A percentile compares a stretch with the other conserved stretches of the same genome.
Conservation (phyloP, 2,329 filamentous ascomycete species). For the Moelleriella libera region DNA sequence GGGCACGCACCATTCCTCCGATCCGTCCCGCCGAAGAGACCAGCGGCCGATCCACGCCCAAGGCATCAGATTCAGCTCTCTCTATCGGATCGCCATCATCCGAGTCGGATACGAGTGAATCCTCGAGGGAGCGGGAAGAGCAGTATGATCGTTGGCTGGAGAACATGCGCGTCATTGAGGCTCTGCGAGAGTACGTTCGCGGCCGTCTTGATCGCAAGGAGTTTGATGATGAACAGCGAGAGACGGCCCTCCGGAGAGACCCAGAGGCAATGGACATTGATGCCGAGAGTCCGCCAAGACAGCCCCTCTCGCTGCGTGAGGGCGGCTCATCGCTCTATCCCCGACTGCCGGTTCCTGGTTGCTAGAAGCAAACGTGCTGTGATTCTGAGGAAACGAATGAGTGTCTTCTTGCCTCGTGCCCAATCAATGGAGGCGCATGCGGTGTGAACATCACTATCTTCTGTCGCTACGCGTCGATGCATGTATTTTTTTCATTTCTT, state of each 20-base stretch:
- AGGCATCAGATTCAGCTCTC: slow-evolving; percentile 24
- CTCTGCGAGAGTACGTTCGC: slow-evolving; percentile 41
- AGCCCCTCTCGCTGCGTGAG: slow-evolving; percentile 11
- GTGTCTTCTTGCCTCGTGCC: background rate
- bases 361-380: background rate
- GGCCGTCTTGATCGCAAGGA: slow-evolving; percentile 42
- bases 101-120: slow-evolving; percentile 36
- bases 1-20: slow-evolving; percentile 31
- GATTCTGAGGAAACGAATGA: background rate
- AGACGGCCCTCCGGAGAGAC: slow-evolving; percentile 7
- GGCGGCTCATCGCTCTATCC: slow-evolving; percentile 24
- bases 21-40: slow-evolving; percentile 20
- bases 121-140: slow-evolving; percentile 42
- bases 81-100: slow-evolving; percentile 40
- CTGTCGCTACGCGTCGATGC: too few species aligned
- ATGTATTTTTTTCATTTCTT: too few species aligned
- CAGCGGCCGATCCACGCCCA: slow-evolving; percentile 28
- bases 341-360: slow-evolving; percentile 20
- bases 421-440: background rate
- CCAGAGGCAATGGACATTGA: slow-evolving; percentile 23
- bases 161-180: slow-evolving; percentile 51
- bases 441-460: background rate
- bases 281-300: slow-evolving; percentile 13
- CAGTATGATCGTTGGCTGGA: slow-evolving; percentile 52
- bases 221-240: slow-evolving; percentile 22